phyloP scores from a whole-genome alignment of 1,139 yeast genomes.

The Meyerozyma sp. region DNA sequence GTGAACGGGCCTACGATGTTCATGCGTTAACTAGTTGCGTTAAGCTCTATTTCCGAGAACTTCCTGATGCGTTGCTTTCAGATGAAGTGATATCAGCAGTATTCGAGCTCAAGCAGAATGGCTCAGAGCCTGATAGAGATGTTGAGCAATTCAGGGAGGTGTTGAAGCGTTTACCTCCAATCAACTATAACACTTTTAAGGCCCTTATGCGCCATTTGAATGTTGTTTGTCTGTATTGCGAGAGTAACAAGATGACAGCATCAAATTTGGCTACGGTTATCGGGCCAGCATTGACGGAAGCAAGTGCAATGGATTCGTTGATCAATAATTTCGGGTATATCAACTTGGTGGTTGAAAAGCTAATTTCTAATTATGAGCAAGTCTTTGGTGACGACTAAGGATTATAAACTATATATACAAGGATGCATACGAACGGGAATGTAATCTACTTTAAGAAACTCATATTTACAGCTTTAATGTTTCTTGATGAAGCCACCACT shows the following conservation, averaged over 20 bases:
- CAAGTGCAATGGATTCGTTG: constrained; percentile 46
- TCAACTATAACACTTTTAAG: constrained; percentile 64
- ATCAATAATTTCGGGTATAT: constrained; percentile 51
- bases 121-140: constrained; percentile 14
- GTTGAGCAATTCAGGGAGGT: constrained; percentile 38
- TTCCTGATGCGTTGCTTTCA: constrained; percentile 83
- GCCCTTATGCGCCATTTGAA: constrained; percentile 66
- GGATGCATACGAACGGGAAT: constrained; percentile 1
- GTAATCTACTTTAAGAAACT: constrained; percentile 9
- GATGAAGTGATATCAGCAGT: constrained; percentile 45
- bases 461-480: constrained; percentile 20
- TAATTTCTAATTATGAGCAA: constrained; percentile 36
- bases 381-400: constrained; percentile 24
- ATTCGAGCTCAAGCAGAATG: constrained; percentile 35
- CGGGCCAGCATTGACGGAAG: constrained; percentile 58
- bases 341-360: constrained; percentile 48
- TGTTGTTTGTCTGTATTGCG: constrained; percentile 53
- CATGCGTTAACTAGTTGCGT: constrained; percentile 90
- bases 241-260: constrained; percentile 71
- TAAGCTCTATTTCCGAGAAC: constrained; percentile 77
- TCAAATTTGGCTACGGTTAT: constrained; percentile 76
- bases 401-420: neutral
- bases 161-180: constrained; percentile 50
- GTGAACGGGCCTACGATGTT: constrained; percentile 70
- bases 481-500: constrained; percentile 37